Base-by-base conservation (phyloP, 106 monocot species). In the Gastrodia elata region DNA sequence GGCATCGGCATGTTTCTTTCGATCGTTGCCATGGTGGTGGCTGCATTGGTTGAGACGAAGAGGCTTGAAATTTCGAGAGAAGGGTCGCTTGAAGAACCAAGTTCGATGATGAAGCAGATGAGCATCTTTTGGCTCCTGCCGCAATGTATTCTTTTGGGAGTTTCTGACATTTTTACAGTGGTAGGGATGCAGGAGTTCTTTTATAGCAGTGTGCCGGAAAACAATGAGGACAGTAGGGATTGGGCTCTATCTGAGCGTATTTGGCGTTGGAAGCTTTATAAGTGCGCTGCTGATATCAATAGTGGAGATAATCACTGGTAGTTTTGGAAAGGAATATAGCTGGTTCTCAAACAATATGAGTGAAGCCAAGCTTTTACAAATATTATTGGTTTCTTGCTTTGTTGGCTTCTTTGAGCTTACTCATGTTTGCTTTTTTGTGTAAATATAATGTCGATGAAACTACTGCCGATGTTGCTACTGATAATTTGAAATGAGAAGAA, bases 151-250 rank as follows among this genome's bases (percentile, higher is more conserved):
- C 78, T 98, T 0, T 71, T 98, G 18, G 97, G 97, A 0, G 48
- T 93, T 2, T 88, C 97, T 9, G 90, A 93, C 56, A 82, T 91
- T 0, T 93, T 93, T 73, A 98, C 93, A 1, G 97, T 93, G 9
- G 92, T 98, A 0, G 92, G 97, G 5, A 93, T 98, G 90, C 90
- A 98, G 68, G 97, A 98, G 75, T 93, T 98, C 80, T 98, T 98
- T 78, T 98, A 98, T 65, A 70, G 80, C 1, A 79, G 87, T 22
- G 93, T 98, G 64, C 97, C 90, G 6, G n/a, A 38, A 70, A 10
- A 73, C 80, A 7, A 93, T 93, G 93, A 84, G 80, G 65, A 92
- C 93, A 8, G 78, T 93, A 8, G 97, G 97, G 25, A 87, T 98
- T n/a, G 90, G 81, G 2, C 86, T 98, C 28, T 98, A 93, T 33